A percentile compares a stretch with the other conserved stretches of the same genome.
Evolutionary conservation across 2,329 filamentous ascomycete species (phyloP).

Genomic region (Ascocoryne sarcoides): DNA sequence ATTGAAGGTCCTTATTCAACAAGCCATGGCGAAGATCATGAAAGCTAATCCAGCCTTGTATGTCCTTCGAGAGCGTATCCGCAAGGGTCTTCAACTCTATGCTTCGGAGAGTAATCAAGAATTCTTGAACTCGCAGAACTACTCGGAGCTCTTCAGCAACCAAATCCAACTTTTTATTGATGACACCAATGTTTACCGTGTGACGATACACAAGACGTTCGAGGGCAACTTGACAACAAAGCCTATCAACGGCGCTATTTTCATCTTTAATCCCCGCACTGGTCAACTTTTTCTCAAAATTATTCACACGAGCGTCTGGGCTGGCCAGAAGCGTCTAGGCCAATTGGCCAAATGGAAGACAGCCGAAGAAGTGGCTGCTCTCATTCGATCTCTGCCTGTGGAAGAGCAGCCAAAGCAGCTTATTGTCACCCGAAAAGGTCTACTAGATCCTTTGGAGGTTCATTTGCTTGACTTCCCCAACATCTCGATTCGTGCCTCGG

Average conservation of each 20-base stretch:
- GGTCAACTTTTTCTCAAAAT: slow-evolving; percentile 98
- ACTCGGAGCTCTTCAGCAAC: slow-evolving; percentile 97
- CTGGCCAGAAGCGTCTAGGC: slow-evolving; percentile 96
- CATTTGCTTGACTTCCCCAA: slow-evolving; percentile 98
- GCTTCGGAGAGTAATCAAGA: slow-evolving; percentile 98
- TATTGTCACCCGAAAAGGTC: slow-evolving; percentile 94
- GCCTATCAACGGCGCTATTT: slow-evolving; percentile 98
- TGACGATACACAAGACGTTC: slow-evolving; percentile 99
- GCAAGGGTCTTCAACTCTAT: slow-evolving; percentile 95
- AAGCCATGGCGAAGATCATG: slow-evolving; percentile 99
- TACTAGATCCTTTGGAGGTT: slow-evolving; percentile 93
- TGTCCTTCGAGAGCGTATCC: slow-evolving; percentile 91
- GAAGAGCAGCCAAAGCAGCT: slow-evolving; percentile 99
- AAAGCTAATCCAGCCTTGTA: slow-evolving; percentile 97
- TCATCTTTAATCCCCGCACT: slow-evolving; percentile 99
- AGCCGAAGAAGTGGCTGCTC: slow-evolving; percentile 95
- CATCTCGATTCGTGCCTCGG: slow-evolving; percentile 95
- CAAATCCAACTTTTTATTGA: slow-evolving; percentile 99
- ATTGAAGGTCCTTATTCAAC: slow-evolving; percentile 87
- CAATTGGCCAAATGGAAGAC: slow-evolving; percentile 99
- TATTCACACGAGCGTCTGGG: slow-evolving; percentile 98
- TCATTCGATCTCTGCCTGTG: slow-evolving; percentile 89
- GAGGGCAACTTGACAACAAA: slow-evolving; percentile 98
- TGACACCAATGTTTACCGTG: slow-evolving; percentile 97
- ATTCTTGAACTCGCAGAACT: slow-evolving; percentile 98